Evolutionary conservation across 805 yeast species (phyloP), one percentile per base, ranked within the genome.

Genomic region (Yarrowia sp.): DNA sequence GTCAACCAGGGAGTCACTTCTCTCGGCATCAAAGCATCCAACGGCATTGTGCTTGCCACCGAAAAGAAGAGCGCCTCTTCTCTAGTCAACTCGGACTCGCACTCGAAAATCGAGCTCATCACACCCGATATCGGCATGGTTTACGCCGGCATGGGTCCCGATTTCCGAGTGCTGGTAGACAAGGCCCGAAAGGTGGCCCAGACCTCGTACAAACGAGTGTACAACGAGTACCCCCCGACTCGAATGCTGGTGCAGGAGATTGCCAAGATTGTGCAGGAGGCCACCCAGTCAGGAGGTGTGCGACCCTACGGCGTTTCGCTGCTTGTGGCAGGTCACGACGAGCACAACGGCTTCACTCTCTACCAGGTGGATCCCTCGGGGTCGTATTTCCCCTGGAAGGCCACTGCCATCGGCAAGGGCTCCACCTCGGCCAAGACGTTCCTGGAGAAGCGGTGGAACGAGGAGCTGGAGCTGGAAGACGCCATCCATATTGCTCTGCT

Each of bases 341-440:
- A 89, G 43, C 83, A 83, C 69, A 86, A 84, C 73, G 87, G 87
- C 36, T 93, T 85, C 78, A 90, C 90, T 76, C 83, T 95, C 69
- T 95, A 95, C 78, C 99, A 95, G 80, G 96, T 95, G 58, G 99
- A 95, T 80, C 99, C 99, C 5, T 90, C 97, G 3, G 99, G 99
- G 10, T 87, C 97, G 47, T 95, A 89, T 78, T 95, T 91, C 84
- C 98, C 99, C 10, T 95, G 99, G 99, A 95, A 94, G 79, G 99
- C 99, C 44, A 94, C 99, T 3, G 98, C 99, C 30, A 95, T 95
- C 74, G 99, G 99, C 71, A 93, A 92, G 76, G 96, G 97, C 33
- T 88, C 97, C 3, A 87, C 87, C 52, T 91, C 96, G n/a, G 99
- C 98, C 42, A 95, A 96, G 82, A 94, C 98, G 1, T 95, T 95